A percentile compares a stretch with the other conserved stretches of the same genome.
These are phyloP conservation scores for Gastrodia elata DNA, from an alignment of 106 monocot species.

Conservation along the genomic window DNA sequence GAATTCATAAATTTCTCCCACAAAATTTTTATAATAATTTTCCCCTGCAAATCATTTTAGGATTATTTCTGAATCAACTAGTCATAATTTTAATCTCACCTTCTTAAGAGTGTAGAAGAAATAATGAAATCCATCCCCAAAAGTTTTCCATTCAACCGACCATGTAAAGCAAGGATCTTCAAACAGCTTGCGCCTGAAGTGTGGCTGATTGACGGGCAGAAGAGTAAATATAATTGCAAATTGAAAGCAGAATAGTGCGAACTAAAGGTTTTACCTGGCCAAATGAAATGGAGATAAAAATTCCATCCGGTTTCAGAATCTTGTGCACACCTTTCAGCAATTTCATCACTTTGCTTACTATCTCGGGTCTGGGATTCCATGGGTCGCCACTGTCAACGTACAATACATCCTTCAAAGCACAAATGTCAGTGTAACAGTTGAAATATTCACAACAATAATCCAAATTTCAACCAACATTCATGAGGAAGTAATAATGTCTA, in stretches of 20 bases:
- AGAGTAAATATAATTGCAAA: neutral
- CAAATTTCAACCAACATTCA: neutral
- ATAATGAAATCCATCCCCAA: conserved; percentile 93
- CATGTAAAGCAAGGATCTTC: conserved; percentile 75
- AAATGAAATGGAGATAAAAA: conserved; percentile 87
- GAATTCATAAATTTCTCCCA: too few relatives aligned
- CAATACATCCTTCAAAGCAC: conserved; percentile 67
- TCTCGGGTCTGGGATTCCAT: conserved; percentile 71
- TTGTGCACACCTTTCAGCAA: conserved; percentile 80
- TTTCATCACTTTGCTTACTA: conserved; percentile 69
- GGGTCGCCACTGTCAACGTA: conserved; percentile 97
- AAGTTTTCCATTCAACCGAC: conserved; percentile 66
- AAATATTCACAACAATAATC: too few relatives aligned
- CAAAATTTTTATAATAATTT: too few relatives aligned
- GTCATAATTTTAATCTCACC: too few relatives aligned
- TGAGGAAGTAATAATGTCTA: too few relatives aligned
- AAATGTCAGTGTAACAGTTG: too few relatives aligned
- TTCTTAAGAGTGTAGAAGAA: conserved; percentile 84
- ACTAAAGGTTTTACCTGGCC: conserved; percentile 64
- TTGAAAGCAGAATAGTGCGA: neutral
- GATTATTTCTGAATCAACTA: too few relatives aligned
- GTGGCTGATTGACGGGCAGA: conserved; percentile 49
- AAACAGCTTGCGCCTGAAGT: conserved; percentile 74
- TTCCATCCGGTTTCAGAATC: conserved; percentile 68
- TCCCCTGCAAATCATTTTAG: too few relatives aligned